Evolutionary conservation across 345 rosid genomes (phyloP).

Genomic region (Psidium guajava): DNA sequence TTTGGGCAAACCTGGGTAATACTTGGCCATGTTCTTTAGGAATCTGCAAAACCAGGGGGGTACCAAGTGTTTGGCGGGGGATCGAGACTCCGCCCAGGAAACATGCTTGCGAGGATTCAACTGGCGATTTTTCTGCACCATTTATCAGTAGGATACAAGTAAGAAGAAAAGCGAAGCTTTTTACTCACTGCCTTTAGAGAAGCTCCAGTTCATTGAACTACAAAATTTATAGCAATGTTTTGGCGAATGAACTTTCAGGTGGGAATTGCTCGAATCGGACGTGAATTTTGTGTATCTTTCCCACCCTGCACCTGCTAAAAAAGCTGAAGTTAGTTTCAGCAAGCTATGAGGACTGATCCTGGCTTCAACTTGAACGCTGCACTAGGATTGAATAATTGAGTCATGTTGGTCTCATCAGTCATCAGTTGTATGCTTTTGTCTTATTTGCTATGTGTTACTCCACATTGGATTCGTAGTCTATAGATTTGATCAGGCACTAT

Average conservation of each 20-base stretch:
- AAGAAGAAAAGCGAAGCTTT: not conserved
- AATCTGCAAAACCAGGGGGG: constrained; percentile 11
- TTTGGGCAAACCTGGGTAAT: not conserved
- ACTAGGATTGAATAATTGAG: not conserved
- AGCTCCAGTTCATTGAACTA: no score
- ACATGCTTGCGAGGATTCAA: constrained; percentile 29
- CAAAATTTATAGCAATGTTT: not conserved
- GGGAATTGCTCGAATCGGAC: constrained; percentile 24
- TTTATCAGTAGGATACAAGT: constrained; percentile 38
- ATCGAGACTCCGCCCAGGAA: constrained; percentile 25
- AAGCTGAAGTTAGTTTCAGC: constrained; percentile 7
- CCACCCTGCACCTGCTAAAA: constrained; percentile 15
- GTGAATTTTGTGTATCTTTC: constrained; percentile 10
- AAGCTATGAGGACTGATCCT: not conserved
- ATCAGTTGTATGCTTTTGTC: not conserved
- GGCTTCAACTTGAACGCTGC: not conserved
- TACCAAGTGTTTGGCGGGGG: constrained; percentile 25
- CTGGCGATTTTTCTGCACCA: constrained; percentile 30
- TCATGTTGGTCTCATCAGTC: not conserved
- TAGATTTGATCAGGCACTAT: not conserved
- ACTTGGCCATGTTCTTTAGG: constrained; percentile 1
- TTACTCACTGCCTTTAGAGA: not conserved
- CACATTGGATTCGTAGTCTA: not conserved
- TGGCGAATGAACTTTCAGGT: constrained; percentile 3
- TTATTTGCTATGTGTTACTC: not conserved